These are phyloP conservation scores for Termitomyces sp. DNA, from an alignment of 768 basidiomycete species.

Conservation along the genomic window DNA sequence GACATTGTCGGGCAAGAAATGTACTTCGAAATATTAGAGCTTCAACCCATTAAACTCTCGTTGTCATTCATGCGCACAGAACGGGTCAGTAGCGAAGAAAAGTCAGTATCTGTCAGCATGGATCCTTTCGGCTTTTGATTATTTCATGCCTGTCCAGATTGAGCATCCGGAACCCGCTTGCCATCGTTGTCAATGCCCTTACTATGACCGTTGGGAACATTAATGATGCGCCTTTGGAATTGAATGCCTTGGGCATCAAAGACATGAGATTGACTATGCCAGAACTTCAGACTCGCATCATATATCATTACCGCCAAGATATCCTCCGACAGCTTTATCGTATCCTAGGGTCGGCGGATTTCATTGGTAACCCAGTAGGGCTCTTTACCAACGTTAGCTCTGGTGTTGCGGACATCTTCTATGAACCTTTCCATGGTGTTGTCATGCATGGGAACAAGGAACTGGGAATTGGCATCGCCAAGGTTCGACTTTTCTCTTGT, in stretches of 20 bases:
- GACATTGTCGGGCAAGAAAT: slow-evolving; percentile 70
- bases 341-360: slow-evolving; percentile 96
- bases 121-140: slow-evolving; percentile 2
- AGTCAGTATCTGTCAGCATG: slow-evolving; percentile 44
- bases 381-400: slow-evolving; percentile 98
- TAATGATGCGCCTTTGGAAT: slow-evolving; percentile 90
- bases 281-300: slow-evolving; percentile 78
- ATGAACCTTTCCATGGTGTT: slow-evolving; percentile 95
- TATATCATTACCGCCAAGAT: slow-evolving; percentile 92
- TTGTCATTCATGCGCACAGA: slow-evolving; percentile 98
- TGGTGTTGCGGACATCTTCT: slow-evolving; percentile 97
- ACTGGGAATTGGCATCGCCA: slow-evolving; percentile 89
- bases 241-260: slow-evolving; percentile 92
- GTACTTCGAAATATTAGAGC: slow-evolving; percentile 93
- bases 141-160: slow-evolving; percentile 36
- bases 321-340: slow-evolving; percentile 92
- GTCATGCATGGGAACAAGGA: slow-evolving; percentile 96
- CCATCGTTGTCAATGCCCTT: slow-evolving; percentile 88
- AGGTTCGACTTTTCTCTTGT: slow-evolving; percentile 42
- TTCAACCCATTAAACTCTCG: slow-evolving; percentile 90
- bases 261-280: slow-evolving; percentile 87
- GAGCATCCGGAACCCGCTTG: slow-evolving; percentile 83
- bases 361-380: slow-evolving; percentile 93
- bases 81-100: slow-evolving; percentile 86
- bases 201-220: slow-evolving; percentile 97